phyloP scores from a whole-genome alignment of 805 yeast species.

The Nakazawaea ishiwadae region DNA sequence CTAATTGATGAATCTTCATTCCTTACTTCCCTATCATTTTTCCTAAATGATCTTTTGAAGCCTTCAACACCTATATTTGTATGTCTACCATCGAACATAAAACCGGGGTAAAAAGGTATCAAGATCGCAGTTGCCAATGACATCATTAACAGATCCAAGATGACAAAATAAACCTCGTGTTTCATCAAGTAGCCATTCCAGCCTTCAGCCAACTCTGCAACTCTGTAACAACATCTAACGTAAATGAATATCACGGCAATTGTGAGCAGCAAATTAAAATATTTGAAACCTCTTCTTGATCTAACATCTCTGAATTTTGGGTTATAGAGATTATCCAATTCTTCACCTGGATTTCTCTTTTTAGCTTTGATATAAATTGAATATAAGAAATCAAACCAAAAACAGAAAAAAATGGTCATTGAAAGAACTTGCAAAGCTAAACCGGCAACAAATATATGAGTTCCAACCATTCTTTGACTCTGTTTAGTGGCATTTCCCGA shows the following conservation, averaged over 20 bases:
- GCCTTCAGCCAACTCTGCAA: slow-evolving; percentile 68
- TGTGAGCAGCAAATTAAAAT: slow-evolving; percentile 40
- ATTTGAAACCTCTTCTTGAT: slow-evolving; percentile 29
- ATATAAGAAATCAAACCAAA: slow-evolving; percentile 44
- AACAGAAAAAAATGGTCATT: slow-evolving; percentile 53
- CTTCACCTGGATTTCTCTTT: slow-evolving; percentile 21
- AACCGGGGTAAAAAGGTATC: slow-evolving; percentile 61
- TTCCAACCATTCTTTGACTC: slow-evolving; percentile 32
- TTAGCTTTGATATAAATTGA: slow-evolving; percentile 27
- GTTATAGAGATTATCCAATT: slow-evolving; percentile 27
- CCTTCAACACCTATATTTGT: slow-evolving; percentile 15
- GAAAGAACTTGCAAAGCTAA: slow-evolving; percentile 70
- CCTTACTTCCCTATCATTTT: background rate
- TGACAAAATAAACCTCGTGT: slow-evolving; percentile 54
- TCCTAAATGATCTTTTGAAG: background rate
- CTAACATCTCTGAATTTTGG: slow-evolving; percentile 32
- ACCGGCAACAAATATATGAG: slow-evolving; percentile 73
- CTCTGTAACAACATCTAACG: slow-evolving; percentile 67
- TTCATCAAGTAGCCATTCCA: slow-evolving; percentile 64
- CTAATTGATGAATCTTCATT: background rate
- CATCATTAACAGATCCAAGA: slow-evolving; percentile 62
- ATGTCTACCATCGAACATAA: slow-evolving; percentile 36
- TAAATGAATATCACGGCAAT: slow-evolving; percentile 51
- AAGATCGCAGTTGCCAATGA: slow-evolving; percentile 40
- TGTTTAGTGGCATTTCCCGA: slow-evolving; percentile 33